These are phyloP conservation scores for Microsporum canis DNA, from an alignment of 2,329 filamentous ascomycete species.

Conservation along the genomic window DNA sequence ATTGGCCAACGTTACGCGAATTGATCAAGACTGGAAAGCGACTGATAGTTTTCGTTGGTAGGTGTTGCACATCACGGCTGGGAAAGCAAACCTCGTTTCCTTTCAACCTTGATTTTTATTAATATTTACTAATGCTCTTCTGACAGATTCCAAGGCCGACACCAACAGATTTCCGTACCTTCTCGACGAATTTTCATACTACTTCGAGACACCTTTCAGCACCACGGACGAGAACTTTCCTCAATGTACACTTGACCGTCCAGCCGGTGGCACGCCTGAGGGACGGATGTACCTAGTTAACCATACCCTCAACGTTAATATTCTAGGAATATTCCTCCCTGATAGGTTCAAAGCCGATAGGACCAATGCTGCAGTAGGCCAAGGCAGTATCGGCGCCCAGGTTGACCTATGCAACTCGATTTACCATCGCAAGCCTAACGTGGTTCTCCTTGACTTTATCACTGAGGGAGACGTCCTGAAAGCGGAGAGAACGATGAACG, in stretches of 20 bases:
- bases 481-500: conserved; percentile 33
- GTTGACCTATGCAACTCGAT: conserved; percentile 28
- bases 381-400: conserved; percentile 36
- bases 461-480: conserved; percentile 35
- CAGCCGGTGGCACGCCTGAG: conserved; percentile 26
- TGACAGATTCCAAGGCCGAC: conserved; percentile 33
- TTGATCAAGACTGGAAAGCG: conserved; percentile 33
- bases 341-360: conserved; percentile 28
- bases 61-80: not conserved
- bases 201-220: conserved; percentile 38
- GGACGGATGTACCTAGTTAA: conserved; percentile 40
- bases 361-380: conserved; percentile 35
- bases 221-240: conserved; percentile 32
- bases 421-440: conserved; percentile 33
- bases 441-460: conserved; percentile 37
- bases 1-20: conserved; percentile 35
- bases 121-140: not conserved
- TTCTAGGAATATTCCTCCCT: conserved; percentile 34
- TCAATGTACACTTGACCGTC: conserved; percentile 36
- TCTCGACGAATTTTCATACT: conserved; percentile 35
- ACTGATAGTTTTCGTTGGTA: conserved; percentile 36
- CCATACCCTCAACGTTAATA: conserved; percentile 37
- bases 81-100: not conserved
- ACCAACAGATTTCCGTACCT: conserved; percentile 31
- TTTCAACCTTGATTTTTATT: not conserved